A percentile compares a stretch with the other conserved stretches of the same genome.
Evolutionary conservation across 495 filamentous ascomycete genomes (phyloP).

Genomic region (Aspergillus bertholletiae): DNA sequence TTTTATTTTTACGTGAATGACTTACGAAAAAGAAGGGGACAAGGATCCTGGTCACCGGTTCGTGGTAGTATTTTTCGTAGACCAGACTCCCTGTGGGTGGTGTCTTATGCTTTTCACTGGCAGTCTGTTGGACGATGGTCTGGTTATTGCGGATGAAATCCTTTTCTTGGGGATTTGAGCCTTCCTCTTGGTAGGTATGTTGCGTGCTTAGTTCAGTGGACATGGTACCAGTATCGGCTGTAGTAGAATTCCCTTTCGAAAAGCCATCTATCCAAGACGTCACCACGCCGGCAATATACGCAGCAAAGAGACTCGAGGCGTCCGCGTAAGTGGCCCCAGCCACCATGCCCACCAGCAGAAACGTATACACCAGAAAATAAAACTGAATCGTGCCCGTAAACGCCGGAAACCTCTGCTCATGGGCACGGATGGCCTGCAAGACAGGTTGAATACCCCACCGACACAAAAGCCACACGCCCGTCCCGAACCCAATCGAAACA

Average conservation of each 20-base stretch:
- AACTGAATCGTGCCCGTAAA: constrained; percentile 20
- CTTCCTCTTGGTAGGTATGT: neutral
- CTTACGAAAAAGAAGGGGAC: constrained; percentile 74
- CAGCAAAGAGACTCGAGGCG: constrained; percentile 66
- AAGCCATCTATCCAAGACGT: constrained; percentile 52
- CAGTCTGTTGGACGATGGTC: neutral
- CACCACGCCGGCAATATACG: constrained; percentile 62
- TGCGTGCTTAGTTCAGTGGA: neutral
- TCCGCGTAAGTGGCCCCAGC: constrained; percentile 59
- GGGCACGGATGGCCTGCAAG: constrained; percentile 10
- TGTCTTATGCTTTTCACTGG: neutral
- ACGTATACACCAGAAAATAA: constrained; percentile 38
- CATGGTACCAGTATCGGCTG: neutral
- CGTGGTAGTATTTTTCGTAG: constrained; percentile 55
- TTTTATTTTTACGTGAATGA: too few relatives aligned
- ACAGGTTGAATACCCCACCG: constrained; percentile 40
- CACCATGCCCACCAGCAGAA: constrained; percentile 50
- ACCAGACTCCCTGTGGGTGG: constrained; percentile 31
- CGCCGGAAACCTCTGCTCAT: constrained; percentile 7
- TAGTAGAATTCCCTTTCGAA: neutral
- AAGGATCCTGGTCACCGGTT: constrained; percentile 51
- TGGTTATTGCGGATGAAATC: neutral
- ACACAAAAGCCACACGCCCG: constrained; percentile 44
- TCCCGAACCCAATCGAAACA: constrained; percentile 54
- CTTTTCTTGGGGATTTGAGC: neutral